Evolutionary conservation across 192 early-diverging fungal species (phyloP).

Genomic region (Mortierella alpina): DNA sequence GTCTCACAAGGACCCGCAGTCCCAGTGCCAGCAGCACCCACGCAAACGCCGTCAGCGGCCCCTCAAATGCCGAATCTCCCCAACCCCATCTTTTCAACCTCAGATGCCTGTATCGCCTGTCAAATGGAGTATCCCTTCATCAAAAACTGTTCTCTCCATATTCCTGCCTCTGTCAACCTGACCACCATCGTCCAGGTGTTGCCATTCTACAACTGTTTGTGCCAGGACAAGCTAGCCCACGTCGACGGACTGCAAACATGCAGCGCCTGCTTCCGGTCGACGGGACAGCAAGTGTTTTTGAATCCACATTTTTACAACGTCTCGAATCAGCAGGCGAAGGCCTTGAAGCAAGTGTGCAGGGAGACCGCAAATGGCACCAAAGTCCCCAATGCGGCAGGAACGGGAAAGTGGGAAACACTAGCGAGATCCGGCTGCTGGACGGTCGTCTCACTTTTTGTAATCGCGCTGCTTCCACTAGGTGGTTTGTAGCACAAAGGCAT

Average conservation of each 20-base stretch:
- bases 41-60: neutral
- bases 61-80: slow-evolving; percentile 3
- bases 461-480: neutral
- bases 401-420: neutral
- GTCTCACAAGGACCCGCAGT: neutral
- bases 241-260: slow-evolving; percentile 22
- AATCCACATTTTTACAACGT: slow-evolving; percentile 21
- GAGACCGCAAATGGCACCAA: slow-evolving; percentile 19
- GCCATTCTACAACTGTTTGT: slow-evolving; percentile 32
- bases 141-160: slow-evolving; percentile 23
- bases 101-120: slow-evolving; percentile 31
- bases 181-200: slow-evolving; percentile 28
- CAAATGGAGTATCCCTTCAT: slow-evolving; percentile 20
- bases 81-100: slow-evolving; percentile 43
- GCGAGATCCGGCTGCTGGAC: slow-evolving; percentile 7
- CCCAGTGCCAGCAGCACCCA: neutral
- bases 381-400: slow-evolving; percentile 2
- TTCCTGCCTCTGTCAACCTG: slow-evolving; percentile 28
- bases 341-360: slow-evolving; percentile 24
- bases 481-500: neutral
- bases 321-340: slow-evolving; percentile 24
- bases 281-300: slow-evolving; percentile 21
- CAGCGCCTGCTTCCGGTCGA: slow-evolving; percentile 40
- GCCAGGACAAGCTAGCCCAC: neutral
- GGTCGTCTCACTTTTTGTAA: neutral